phyloP scores from a whole-genome alignment of 2,329 filamentous ascomycete genomes.

The Rhynchosporium graminicola region DNA sequence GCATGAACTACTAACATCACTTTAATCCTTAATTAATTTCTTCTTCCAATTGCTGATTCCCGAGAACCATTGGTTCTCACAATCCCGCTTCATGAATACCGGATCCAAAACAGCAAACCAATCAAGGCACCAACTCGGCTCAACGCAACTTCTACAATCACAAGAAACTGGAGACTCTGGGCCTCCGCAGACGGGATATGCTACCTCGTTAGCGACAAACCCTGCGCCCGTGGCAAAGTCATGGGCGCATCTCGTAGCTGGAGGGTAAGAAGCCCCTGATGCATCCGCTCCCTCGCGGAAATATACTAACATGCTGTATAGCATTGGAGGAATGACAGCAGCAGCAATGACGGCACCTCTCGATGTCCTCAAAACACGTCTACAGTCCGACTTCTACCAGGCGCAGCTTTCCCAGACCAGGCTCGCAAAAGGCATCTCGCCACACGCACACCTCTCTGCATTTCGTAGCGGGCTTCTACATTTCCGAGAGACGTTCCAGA shows the following conservation, averaged over 20 bases:
- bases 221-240: conserved; percentile 65
- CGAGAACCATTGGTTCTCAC: conserved; percentile 27
- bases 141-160: conserved; percentile 52
- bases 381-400: conserved; percentile 95
- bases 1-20: conserved; percentile 15
- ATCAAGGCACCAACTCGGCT: conserved; percentile 22
- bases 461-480: conserved; percentile 69
- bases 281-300: neutral
- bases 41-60: neutral
- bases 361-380: conserved; percentile 88
- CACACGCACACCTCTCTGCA: conserved; percentile 60
- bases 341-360: conserved; percentile 92
- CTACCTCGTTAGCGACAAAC: conserved; percentile 42
- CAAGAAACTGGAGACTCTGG: conserved; percentile 61
- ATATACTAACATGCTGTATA: conserved; percentile 43
- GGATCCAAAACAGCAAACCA: conserved; percentile 25
- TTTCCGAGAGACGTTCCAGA: conserved; percentile 82
- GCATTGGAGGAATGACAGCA: conserved; percentile 85
- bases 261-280: conserved; percentile 64
- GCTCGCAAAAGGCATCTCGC: conserved; percentile 52
- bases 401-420: conserved; percentile 71
- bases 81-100: conserved; percentile 37
- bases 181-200: conserved; percentile 46
- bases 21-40: conserved; percentile 11
- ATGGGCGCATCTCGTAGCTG: conserved; percentile 90